phyloP scores from a whole-genome alignment of 2,329 filamentous ascomycete species.

The Penicillium carneum region DNA sequence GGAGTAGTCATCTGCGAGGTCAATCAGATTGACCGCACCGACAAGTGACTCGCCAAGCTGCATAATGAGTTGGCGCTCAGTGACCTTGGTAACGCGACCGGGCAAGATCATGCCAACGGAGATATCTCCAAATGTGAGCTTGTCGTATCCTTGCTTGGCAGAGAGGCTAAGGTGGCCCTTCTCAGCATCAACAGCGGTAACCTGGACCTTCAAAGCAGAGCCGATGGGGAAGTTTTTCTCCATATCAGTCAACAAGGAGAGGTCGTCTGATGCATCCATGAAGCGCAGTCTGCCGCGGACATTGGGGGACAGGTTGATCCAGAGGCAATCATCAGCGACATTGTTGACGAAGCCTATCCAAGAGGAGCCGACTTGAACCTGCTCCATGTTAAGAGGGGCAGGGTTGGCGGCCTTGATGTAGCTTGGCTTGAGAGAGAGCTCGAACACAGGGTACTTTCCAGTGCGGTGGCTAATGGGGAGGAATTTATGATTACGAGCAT shows the following conservation, averaged over 20 bases:
- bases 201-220: conserved; percentile 82
- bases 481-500: conserved; percentile 88
- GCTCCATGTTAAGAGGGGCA: conserved; percentile 72
- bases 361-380: conserved; percentile 73
- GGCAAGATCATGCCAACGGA: conserved; percentile 81
- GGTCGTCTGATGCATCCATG: conserved; percentile 85
- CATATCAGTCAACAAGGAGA: conserved; percentile 78
- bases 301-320: conserved; percentile 89
- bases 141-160: conserved; percentile 70
- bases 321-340: conserved; percentile 76
- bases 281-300: conserved; percentile 83
- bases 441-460: conserved; percentile 78
- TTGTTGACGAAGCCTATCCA: conserved; percentile 92
- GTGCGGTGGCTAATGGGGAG: conserved; percentile 87
- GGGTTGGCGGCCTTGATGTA: conserved; percentile 61
- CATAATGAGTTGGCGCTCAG: conserved; percentile 81
- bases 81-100: conserved; percentile 83
- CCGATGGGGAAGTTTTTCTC: conserved; percentile 84
- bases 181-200: conserved; percentile 74
- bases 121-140: conserved; percentile 73
- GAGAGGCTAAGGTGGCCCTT: conserved; percentile 83
- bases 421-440: conserved; percentile 81
- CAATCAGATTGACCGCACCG: conserved; percentile 80
- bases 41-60: conserved; percentile 82
- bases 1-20: conserved; percentile 85